A percentile compares a stretch with the other conserved stretches of the same genome.
Conservation (phyloP, 1,139 yeast genomes). For the Saccharomyces hybrid region DNA sequence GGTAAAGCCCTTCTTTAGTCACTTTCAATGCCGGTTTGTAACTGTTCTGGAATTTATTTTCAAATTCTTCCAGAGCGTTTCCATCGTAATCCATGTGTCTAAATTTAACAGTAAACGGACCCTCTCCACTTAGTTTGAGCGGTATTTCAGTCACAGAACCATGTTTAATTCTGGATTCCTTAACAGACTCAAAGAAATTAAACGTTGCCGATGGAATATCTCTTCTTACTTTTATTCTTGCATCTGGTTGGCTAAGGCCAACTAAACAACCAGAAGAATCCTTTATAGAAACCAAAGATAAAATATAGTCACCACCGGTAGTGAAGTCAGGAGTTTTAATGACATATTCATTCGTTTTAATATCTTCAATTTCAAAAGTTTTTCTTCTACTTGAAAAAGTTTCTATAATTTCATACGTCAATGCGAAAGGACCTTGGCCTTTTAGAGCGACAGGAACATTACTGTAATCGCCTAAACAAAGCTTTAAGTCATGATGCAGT, state of each 20-base stretch:
- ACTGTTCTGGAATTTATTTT: conserved; percentile 32
- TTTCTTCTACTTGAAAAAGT: conserved; percentile 41
- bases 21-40: conserved; percentile 40
- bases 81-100: conserved; percentile 32
- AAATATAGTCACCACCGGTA: conserved; percentile 62
- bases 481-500: conserved; percentile 26
- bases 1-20: conserved; percentile 55
- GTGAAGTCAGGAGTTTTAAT: conserved; percentile 49
- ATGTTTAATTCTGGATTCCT: conserved; percentile 44
- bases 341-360: conserved; percentile 35
- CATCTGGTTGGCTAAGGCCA: conserved; percentile 51
- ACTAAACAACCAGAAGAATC: conserved; percentile 75
- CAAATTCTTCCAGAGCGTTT: conserved; percentile 20
- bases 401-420: conserved; percentile 60
- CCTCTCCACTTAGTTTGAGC: conserved; percentile 45
- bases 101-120: conserved; percentile 43
- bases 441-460: conserved; percentile 51
- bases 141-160: conserved; percentile 58
- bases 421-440: conserved; percentile 73
- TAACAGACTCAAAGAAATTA: conserved; percentile 31
- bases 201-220: conserved; percentile 56
- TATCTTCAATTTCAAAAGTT: conserved; percentile 39
- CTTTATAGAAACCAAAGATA: conserved; percentile 54
- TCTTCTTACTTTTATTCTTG: conserved; percentile 54
- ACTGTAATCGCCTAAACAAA: conserved; percentile 43